These are phyloP conservation scores for Fonsecaea pedrosoi DNA, from an alignment of 2,329 filamentous ascomycete genomes.

Conservation along the genomic window DNA sequence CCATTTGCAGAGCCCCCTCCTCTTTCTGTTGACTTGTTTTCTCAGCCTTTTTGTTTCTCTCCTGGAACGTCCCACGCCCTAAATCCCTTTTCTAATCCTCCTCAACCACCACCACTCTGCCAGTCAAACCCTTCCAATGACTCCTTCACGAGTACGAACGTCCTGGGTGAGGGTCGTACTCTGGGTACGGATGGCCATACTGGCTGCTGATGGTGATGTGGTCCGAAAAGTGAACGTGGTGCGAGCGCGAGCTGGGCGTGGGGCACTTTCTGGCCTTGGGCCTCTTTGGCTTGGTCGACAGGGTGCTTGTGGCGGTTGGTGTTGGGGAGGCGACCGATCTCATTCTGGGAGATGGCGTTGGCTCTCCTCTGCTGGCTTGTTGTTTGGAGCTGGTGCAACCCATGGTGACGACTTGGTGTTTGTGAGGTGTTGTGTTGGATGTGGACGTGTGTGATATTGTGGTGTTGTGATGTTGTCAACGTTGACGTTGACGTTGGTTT, in stretches of 20 bases:
- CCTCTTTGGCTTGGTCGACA: neutral
- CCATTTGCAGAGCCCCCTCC: neutral
- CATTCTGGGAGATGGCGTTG: neutral
- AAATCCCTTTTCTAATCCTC: neutral
- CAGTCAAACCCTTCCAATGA: neutral
- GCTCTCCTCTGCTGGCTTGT: neutral
- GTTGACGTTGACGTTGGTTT: neutral
- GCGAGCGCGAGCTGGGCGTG: neutral
- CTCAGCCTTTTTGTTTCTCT: neutral
- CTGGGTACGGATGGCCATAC: constrained; percentile 2
- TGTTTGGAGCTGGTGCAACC: constrained; percentile 11
- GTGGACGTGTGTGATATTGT: constrained; percentile 1
- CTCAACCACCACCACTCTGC: too few species aligned
- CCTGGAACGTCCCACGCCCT: neutral
- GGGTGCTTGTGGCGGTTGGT: neutral
- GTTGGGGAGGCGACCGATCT: neutral
- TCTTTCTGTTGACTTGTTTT: constrained; percentile 1
- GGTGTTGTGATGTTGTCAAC: neutral
- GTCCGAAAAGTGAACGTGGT: neutral
- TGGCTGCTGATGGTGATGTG: constrained; percentile 2
- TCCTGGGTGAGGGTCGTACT: neutral
- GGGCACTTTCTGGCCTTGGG: neutral
- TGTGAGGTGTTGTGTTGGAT: constrained; percentile 8
- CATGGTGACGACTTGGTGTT: constrained; percentile 1
- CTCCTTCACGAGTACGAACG: neutral